Evolutionary conservation across 306 rosid species (phyloP).

Genomic region (Morella rubra): DNA sequence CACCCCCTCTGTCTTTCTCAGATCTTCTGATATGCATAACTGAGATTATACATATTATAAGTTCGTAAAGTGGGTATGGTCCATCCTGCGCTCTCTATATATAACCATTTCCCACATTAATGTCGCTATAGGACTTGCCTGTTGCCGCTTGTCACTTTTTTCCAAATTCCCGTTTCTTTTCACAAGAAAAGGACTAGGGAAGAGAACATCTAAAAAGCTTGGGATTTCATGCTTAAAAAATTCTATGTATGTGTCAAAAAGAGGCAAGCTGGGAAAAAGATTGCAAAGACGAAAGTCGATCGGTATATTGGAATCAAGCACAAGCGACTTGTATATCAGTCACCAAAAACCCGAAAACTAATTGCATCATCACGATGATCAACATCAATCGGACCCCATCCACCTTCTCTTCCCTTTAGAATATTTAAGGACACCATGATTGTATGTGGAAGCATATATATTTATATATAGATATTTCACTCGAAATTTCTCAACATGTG

Average conservation of each 20-base stretch:
- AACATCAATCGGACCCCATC: not conserved
- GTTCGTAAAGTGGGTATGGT: conserved; percentile 28
- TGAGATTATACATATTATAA: not conserved
- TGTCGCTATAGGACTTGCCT: conserved; percentile 17
- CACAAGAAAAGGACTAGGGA: conserved; percentile 39
- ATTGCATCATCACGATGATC: conserved; percentile 7
- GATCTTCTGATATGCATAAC: not conserved
- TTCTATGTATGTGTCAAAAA: conserved; percentile 20
- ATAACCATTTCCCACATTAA: not conserved
- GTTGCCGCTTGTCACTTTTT: conserved; percentile 32
- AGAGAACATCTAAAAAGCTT: conserved; percentile 25
- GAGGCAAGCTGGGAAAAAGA: conserved; percentile 15
- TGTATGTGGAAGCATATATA: not conserved
- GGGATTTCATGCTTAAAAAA: conserved; percentile 32
- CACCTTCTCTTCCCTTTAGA: not conserved
- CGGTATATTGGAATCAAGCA: conserved; percentile 21
- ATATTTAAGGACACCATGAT: conserved; percentile 2
- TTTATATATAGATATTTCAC: no score
- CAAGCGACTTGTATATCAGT: conserved; percentile 11
- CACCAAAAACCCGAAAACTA: not conserved
- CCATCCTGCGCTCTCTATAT: conserved; percentile 22
- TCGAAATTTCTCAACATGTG: conserved; percentile 1
- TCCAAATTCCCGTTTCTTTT: conserved; percentile 14
- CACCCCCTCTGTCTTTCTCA: conserved; percentile 4
- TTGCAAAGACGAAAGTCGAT: conserved; percentile 23